Base-by-base conservation (phyloP, 2,329 filamentous ascomycete genomes). In the Pestalotiopsis sp. region DNA sequence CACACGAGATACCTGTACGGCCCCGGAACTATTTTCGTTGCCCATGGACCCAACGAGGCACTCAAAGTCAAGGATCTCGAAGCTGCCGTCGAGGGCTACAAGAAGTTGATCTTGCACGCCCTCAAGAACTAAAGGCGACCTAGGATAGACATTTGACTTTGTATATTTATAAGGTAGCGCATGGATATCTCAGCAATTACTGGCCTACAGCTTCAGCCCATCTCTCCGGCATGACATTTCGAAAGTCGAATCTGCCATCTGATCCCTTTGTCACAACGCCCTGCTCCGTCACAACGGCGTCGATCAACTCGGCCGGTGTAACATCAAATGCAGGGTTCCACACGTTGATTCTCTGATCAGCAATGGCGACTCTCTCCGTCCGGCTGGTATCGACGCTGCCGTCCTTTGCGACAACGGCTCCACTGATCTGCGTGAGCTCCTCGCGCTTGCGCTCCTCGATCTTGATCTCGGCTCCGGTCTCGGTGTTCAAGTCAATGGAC, bases 291-390 rank as follows among this genome's bases (percentile, higher is more conserved):
- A 98, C 93, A 69, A 99, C 92, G 2, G 93, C 94, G 80, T 99
- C 96, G 72, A 99, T 98, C 66, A 98, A 83, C 71, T 90, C 89
- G 49, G 92, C 90, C 0, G 96, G 95, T 11, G 96, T 99, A 41
- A 99, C 93, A 77, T 99, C 96, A 78, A 99, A 99, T 0, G 94
- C 93, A 39, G 96, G 96, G 79, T 99, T 99, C 95, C 96, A 99
- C 9, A 98, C 94, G 56, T 88, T 85, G 71, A 98, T 94, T 2
- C 90, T 89, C 76, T 90, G 88, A 72, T 91, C 87, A 0, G 95
- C 95, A 65, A 93, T 95, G 57, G 92, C 93, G 39, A 98, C 89
- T 13, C 91, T 89, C 68, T 91, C 91, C 20, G 90, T 90, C 65
- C 84, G 84, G 62, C 81, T 85, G 25, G 89, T 81, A 73, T 94